These are phyloP conservation scores for Xerocomellus chrysenteron DNA, from an alignment of 768 basidiomycete genomes.

Conservation along the genomic window DNA sequence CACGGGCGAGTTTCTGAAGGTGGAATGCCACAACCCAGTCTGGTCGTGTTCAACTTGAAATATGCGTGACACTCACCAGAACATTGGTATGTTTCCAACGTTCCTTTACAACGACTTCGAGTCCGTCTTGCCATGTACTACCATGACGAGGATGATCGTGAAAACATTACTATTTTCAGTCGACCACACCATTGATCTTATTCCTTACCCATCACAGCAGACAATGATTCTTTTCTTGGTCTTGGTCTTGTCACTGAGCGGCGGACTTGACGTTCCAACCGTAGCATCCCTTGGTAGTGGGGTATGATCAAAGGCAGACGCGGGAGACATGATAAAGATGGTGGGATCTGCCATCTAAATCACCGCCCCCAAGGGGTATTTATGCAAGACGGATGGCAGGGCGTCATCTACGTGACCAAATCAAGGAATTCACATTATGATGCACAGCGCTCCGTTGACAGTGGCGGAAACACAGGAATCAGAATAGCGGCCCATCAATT, in stretches of 20 bases:
- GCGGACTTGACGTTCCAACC: neutral
- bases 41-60: neutral
- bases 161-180: neutral
- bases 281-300: neutral
- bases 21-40: neutral
- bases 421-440: neutral
- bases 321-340: conserved; percentile 11
- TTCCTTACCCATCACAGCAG: conserved; percentile 70
- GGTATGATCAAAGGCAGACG: conserved; percentile 1
- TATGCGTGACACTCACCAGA: conserved; percentile 37
- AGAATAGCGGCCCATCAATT: neutral
- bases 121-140: conserved; percentile 75
- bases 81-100: conserved; percentile 56
- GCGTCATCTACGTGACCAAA: neutral
- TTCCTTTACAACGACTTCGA: conserved; percentile 35
- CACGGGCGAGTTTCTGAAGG: conserved; percentile 52
- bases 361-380: conserved; percentile 14
- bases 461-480: neutral
- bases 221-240: conserved; percentile 62
- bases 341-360: neutral
- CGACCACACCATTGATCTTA: neutral
- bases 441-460: neutral
- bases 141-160: neutral
- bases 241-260: conserved; percentile 5
- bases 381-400: conserved; percentile 15